phyloP scores from a whole-genome alignment of 2,329 filamentous ascomycete species.

The Dactylellina cionopaga region DNA sequence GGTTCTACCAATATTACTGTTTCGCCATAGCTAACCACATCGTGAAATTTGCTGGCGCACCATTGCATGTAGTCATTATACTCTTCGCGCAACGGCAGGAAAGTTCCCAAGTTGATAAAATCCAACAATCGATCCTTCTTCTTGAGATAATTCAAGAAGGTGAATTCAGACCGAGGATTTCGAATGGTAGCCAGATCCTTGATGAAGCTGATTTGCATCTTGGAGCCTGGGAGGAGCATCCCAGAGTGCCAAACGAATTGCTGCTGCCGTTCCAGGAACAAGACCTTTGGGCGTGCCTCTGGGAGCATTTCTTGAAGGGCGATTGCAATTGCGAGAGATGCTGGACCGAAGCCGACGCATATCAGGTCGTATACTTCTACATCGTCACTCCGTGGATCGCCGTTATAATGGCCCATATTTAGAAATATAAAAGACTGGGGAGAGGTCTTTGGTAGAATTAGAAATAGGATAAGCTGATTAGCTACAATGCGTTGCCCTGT shows the following conservation, averaged over 20 bases:
- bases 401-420: constrained; percentile 47
- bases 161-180: constrained; percentile 89
- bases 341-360: constrained; percentile 92
- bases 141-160: constrained; percentile 94
- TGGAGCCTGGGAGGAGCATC: constrained; percentile 91
- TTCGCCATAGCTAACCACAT: constrained; percentile 78
- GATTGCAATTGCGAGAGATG: constrained; percentile 86
- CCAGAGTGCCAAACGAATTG: constrained; percentile 92
- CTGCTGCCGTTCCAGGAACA: constrained; percentile 86
- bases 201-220: constrained; percentile 98
- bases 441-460: neutral
- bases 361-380: constrained; percentile 80
- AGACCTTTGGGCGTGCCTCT: constrained; percentile 73
- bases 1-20: constrained; percentile 79
- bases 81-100: constrained; percentile 84
- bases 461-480: neutral
- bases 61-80: constrained; percentile 96
- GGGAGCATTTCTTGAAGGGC: constrained; percentile 81
- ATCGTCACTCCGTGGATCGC: constrained; percentile 5
- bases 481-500: constrained; percentile 35
- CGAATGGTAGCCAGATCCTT: constrained; percentile 93
- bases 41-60: constrained; percentile 82
- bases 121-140: constrained; percentile 81
- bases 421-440: neutral
- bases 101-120: constrained; percentile 90